phyloP scores from a whole-genome alignment of 306 rosid species.

The Vigna reflexopilosa region DNA sequence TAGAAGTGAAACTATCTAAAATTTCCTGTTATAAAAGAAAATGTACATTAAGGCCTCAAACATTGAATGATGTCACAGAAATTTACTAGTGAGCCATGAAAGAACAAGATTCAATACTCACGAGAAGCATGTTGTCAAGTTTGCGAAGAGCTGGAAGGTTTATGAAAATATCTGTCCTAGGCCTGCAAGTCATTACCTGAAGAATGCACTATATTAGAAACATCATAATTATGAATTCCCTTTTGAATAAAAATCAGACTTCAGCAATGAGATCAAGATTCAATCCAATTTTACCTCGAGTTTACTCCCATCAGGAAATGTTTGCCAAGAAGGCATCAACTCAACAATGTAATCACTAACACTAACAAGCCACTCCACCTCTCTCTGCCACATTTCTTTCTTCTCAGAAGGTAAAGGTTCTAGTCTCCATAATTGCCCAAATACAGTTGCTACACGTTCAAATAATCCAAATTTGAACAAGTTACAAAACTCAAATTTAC shows the following conservation, averaged over 20 bases:
- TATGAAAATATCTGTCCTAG: slow-evolving; percentile 84
- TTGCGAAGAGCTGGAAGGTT: slow-evolving; percentile 96
- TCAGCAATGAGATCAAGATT: slow-evolving; percentile 10
- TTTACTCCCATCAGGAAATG: slow-evolving; percentile 89
- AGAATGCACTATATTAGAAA: slow-evolving; percentile 54
- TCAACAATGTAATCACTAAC: slow-evolving; percentile 91
- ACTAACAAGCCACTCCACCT: slow-evolving; percentile 86
- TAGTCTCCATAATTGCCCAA: slow-evolving; percentile 94
- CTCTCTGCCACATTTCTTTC: slow-evolving; percentile 88
- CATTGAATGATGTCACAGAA: slow-evolving; percentile 1
- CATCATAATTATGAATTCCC: slow-evolving; percentile 37
- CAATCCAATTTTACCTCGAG: slow-evolving; percentile 67
- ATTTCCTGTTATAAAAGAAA: slow-evolving; percentile 62
- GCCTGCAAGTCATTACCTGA: slow-evolving; percentile 97
- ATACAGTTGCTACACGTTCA: slow-evolving; percentile 69
- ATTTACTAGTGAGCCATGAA: not conserved
- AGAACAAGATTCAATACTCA: slow-evolving; percentile 51
- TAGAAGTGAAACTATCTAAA: slow-evolving; percentile 66
- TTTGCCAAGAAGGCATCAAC: slow-evolving; percentile 84
- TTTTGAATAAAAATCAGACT: not conserved
- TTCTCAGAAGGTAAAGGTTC: slow-evolving; percentile 74
- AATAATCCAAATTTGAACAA: slow-evolving; percentile 31
- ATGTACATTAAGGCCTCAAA: not conserved
- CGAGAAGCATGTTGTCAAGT: slow-evolving; percentile 94
- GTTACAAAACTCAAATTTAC: not conserved